Percentiles rank a stretch among this genome's conserved stretches.
Evolutionary conservation across 106 monocot species (phyloP).

Genomic region (Dendrobium nobile): DNA sequence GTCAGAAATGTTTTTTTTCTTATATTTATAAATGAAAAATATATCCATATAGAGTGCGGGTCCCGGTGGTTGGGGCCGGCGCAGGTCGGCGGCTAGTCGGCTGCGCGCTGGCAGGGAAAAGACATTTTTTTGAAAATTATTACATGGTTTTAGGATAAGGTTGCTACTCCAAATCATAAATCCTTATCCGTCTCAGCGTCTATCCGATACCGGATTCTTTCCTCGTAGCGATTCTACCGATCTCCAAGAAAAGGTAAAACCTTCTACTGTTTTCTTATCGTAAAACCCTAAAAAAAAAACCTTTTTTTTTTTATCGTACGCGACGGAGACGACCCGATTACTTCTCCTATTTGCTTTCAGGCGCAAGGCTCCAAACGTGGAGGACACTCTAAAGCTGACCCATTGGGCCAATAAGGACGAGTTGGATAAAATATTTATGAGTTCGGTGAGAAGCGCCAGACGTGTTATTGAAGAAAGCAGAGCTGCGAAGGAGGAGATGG

Average conservation of each 20-base stretch:
- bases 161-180: background rate
- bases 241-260: background rate
- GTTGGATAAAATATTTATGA: background rate
- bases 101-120: too few species aligned
- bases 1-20: too few species aligned
- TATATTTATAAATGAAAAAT: too few species aligned
- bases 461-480: background rate
- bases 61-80: too few species aligned
- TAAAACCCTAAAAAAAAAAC: background rate
- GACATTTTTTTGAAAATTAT: too few species aligned
- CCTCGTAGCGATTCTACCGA: background rate
- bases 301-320: too few species aligned
- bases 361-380: background rate
- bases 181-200: background rate
- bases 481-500: background rate
- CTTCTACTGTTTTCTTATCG: background rate
- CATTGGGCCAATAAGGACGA: background rate
- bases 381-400: background rate
- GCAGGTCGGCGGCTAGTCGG: too few species aligned
- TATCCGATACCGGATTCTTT: background rate
- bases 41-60: too few species aligned
- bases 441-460: background rate
- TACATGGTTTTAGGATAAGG: too few species aligned
- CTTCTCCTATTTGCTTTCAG: background rate
- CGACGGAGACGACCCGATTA: too few species aligned